Evolutionary conservation across 23 red algal species (phyloP).

Genomic region (Agarophyton chilense): DNA sequence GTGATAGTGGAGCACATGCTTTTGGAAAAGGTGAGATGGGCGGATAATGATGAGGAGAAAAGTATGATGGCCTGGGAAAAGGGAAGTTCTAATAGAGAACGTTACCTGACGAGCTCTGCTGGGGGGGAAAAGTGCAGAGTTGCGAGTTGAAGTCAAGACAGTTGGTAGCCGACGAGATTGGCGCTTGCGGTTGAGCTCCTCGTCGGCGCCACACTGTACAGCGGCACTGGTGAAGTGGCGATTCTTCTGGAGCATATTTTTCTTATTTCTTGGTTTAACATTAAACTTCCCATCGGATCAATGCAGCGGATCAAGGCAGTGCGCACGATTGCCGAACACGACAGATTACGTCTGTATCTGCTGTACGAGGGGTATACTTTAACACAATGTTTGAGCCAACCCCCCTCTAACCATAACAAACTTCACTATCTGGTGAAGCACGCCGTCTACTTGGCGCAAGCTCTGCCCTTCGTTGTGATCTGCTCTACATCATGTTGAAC

Average conservation of each 20-base stretch:
- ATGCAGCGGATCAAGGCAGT: background rate
- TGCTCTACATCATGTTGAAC: slow-evolving; percentile 3
- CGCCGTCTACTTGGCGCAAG: background rate
- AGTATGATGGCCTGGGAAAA: background rate
- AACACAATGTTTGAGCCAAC: too few species aligned
- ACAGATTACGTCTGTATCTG: too few species aligned
- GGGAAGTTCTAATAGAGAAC: background rate
- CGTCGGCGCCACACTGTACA: background rate
- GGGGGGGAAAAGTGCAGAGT: too few species aligned
- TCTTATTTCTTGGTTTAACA: background rate
- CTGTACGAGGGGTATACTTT: too few species aligned
- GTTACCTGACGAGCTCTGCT: background rate
- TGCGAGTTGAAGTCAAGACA: background rate
- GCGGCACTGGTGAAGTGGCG: background rate
- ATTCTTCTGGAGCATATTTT: background rate
- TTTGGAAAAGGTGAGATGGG: background rate
- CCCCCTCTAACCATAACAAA: too few species aligned
- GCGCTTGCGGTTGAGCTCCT: background rate
- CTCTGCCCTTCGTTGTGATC: background rate
- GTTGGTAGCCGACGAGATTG: slow-evolving; percentile 1
- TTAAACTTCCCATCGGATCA: background rate
- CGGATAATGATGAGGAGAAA: background rate
- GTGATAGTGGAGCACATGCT: background rate
- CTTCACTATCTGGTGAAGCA: too few species aligned
- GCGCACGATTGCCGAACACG: too few species aligned